Percentiles rank a stretch among this genome's conserved stretches.
Evolutionary conservation across 2,329 filamentous ascomycete genomes (phyloP).

Genomic region (Triangularia setosa): DNA sequence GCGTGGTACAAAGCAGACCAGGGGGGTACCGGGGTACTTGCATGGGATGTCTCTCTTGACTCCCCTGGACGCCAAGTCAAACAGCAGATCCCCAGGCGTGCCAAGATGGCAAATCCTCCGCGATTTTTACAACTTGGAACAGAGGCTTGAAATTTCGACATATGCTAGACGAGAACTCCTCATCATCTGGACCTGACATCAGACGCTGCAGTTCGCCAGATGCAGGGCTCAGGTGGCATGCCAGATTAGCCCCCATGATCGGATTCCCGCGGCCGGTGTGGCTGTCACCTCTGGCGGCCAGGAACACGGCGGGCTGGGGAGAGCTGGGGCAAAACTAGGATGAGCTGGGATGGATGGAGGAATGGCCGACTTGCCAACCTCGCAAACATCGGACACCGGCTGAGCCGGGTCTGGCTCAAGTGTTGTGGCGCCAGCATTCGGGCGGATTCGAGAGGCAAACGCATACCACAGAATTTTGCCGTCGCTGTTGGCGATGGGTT

Average conservation of each 20-base stretch:
- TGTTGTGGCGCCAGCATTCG: background rate
- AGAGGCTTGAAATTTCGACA: constrained; percentile 20
- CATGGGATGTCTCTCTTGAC: background rate
- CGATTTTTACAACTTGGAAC: constrained; percentile 12
- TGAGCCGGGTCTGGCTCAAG: background rate
- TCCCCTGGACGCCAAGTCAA: constrained; percentile 26
- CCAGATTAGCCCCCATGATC: background rate
- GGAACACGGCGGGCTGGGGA: background rate
- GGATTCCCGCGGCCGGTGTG: background rate
- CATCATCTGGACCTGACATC: constrained; percentile 12
- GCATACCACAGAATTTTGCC: background rate
- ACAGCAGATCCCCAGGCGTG: constrained; percentile 19
- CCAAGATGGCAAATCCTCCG: constrained; percentile 18
- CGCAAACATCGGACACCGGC: background rate
- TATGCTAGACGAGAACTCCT: constrained; percentile 19
- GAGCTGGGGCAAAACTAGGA: background rate
- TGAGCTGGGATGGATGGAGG: background rate
- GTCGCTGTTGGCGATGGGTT: background rate
- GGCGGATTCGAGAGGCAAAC: background rate
- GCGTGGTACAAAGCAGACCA: background rate
- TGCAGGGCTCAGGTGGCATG: background rate
- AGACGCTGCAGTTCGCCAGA: background rate
- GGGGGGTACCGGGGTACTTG: background rate
- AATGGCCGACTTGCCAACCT: background rate
- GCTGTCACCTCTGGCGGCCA: background rate